Percentiles rank a stretch among this genome's conserved stretches.
Evolutionary conservation across 2,329 filamentous ascomycete species (phyloP).

Genomic region (Pseudogymnoascus sp.): DNA sequence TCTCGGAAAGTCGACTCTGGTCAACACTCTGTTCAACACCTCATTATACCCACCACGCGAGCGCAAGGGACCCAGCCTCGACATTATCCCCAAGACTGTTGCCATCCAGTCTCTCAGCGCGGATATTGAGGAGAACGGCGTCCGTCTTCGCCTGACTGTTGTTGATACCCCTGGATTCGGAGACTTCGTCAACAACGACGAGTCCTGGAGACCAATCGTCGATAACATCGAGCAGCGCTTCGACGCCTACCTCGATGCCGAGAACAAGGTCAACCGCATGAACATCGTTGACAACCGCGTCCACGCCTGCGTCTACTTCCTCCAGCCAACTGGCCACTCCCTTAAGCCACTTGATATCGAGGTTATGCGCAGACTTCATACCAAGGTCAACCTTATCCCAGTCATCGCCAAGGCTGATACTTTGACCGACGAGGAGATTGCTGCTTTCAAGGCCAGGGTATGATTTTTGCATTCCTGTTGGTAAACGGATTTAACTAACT

Average conservation of each 20-base stretch:
- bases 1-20: constrained; percentile 95
- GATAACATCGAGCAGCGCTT: constrained; percentile 99
- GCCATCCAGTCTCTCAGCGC: constrained; percentile 91
- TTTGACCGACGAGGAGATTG: constrained; percentile 92
- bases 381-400: constrained; percentile 99
- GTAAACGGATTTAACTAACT: constrained; percentile 14
- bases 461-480: constrained; percentile 33
- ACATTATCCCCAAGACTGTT: constrained; percentile 97
- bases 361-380: constrained; percentile 98
- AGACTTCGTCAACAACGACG: constrained; percentile 99
- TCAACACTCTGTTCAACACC: constrained; percentile 99
- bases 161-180: constrained; percentile 97
- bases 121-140: constrained; percentile 96
- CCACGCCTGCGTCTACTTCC: constrained; percentile 98
- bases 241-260: constrained; percentile 94
- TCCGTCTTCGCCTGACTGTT: constrained; percentile 90
- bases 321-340: constrained; percentile 96
- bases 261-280: constrained; percentile 99
- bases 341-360: constrained; percentile 98
- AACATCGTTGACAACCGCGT: constrained; percentile 99
- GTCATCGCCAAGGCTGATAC: constrained; percentile 99
- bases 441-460: constrained; percentile 92
- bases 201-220: constrained; percentile 97
- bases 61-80: constrained; percentile 92
- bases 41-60: constrained; percentile 98